phyloP scores from a whole-genome alignment of 78 protist species.

The Blattamonas nauphoetae region DNA sequence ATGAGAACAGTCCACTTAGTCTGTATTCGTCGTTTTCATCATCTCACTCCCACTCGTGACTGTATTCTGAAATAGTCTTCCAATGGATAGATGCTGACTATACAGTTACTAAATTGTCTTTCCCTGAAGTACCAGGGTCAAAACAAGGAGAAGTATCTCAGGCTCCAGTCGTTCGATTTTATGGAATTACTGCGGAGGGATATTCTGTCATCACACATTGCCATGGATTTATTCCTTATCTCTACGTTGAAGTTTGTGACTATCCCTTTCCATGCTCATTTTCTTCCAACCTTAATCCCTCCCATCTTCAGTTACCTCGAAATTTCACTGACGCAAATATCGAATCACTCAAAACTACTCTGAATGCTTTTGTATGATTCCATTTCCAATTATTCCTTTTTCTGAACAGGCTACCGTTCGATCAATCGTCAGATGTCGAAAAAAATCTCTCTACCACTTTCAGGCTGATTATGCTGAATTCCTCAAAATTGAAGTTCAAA shows the following conservation, averaged over 20 bases:
- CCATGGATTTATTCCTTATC: slow-evolving; percentile 90
- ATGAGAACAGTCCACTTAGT: too few relatives aligned
- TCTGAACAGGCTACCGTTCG: not conserved
- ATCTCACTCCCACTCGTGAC: too few relatives aligned
- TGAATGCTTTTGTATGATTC: slow-evolving; percentile 26
- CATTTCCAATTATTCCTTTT: not conserved
- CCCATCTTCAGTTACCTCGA: not conserved
- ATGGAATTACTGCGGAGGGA: slow-evolving; percentile 86
- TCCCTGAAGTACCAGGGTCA: not conserved
- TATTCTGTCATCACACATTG: slow-evolving; percentile 71
- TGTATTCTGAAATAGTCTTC: too few relatives aligned
- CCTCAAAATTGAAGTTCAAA: not conserved
- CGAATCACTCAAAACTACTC: slow-evolving; percentile 7
- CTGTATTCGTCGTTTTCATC: too few relatives aligned
- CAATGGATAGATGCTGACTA: slow-evolving; percentile 13
- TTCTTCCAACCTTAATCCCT: not conserved
- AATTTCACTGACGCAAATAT: slow-evolving; percentile 30
- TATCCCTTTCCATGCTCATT: not conserved
- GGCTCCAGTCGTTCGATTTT: slow-evolving; percentile 77
- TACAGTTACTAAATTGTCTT: not conserved
- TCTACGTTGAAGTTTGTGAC: slow-evolving; percentile 70
- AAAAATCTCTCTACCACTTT: not conserved
- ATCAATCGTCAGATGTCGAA: not conserved
- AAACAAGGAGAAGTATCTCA: not conserved
- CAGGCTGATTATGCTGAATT: not conserved